Base-by-base conservation (phyloP, 768 basidiomycete species). In the Phylloporus sp. region DNA sequence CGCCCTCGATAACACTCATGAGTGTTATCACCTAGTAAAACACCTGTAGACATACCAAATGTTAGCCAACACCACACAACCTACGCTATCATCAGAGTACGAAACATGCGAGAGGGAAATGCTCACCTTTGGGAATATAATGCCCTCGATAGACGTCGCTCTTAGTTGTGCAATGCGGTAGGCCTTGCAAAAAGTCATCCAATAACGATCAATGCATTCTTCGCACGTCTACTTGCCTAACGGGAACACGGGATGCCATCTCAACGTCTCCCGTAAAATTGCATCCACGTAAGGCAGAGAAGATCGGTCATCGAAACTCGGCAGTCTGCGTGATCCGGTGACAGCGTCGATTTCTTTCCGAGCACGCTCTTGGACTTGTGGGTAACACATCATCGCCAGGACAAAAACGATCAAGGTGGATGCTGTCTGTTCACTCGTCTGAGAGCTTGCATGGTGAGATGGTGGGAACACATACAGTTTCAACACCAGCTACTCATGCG, bases 331-430 rank as follows among this genome's bases (percentile, higher is more conserved):
- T 3, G 35, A 45, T 44, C 71, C 71, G 18, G 66, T 17, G 22
- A 59, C 50, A 3, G 60, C 43, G 6, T 72, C 65, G 3, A 70
- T 64, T 46, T 71, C 69, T 39, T 50, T 60, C 40, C 62, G 65
- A 6, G 62, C 67, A 37, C 62, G 58, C 23, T 58, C 55, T 48
- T 72, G 71, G 14, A 57, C 59, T 26, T 70, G 49, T 8, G 69
- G 69, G 44, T 65, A 60, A 20, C 38, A 45, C 44, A 65, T 57
- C 71, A 71, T 69, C 28, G 65, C 67, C 18, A 68, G 42, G 20
- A 70, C 29, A 38, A 69, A 69, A 29, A 60, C 39, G 15, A 40
- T 4, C 41, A 70, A 48, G 4, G 67, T 67, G 7, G 69, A 60
- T 22, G 67, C 55, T 15, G 66, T 70, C 65, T 64, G 33, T 14